A percentile compares a stretch with the other conserved stretches of the same genome.
Conservation (phyloP, 148 eudicot genomes). For the Nepenthes gracilis region DNA sequence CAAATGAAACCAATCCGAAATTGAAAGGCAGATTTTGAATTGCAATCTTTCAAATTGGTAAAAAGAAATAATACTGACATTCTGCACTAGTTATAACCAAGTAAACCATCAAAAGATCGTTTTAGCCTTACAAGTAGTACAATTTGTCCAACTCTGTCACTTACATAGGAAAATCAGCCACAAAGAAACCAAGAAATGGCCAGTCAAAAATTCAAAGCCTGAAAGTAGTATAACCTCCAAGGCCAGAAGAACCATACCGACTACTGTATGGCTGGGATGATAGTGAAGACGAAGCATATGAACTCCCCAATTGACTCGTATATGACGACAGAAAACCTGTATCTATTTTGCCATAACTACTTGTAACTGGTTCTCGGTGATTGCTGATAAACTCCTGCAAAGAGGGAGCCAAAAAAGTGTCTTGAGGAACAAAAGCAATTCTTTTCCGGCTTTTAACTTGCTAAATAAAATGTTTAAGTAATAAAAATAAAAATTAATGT, state of each 20-base stretch:
- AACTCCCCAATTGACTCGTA: neutral
- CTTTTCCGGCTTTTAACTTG: neutral
- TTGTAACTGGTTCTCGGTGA: neutral
- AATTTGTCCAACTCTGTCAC: neutral
- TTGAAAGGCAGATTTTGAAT: too few relatives aligned
- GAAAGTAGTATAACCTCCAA: neutral
- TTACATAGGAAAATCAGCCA: neutral
- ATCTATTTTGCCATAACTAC: neutral
- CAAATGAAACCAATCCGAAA: too few relatives aligned
- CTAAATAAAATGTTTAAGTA: neutral
- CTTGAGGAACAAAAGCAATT: neutral
- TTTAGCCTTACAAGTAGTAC: too few relatives aligned
- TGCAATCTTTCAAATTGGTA: too few relatives aligned
- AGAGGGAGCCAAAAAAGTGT: neutral
- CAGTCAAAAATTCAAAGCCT: neutral
- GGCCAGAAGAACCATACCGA: neutral
- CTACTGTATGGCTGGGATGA: neutral
- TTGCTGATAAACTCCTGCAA: neutral
- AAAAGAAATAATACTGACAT: too few relatives aligned
- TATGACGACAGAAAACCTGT: neutral
- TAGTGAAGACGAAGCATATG: neutral
- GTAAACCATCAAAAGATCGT: too few relatives aligned
- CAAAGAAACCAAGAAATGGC: neutral
- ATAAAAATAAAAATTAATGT: too few relatives aligned
- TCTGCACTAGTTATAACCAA: too few relatives aligned